Base-by-base conservation (phyloP, 1,139 yeast species). In the Sugiyamaella sp. region DNA sequence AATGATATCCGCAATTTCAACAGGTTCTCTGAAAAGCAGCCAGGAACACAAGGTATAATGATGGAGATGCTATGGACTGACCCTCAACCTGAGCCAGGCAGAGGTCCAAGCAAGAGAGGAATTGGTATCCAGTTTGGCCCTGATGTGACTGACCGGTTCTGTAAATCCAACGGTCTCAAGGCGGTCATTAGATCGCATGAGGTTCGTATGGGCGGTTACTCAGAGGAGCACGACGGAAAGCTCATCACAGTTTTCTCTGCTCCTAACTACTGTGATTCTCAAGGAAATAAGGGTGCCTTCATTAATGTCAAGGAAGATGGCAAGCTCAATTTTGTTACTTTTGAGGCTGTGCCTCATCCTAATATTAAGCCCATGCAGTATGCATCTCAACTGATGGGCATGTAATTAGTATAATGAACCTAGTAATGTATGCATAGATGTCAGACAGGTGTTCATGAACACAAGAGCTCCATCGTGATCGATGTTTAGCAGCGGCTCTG, bases 11-110 rank as follows among this genome's bases (percentile, higher is more conserved):
- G 86, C 63, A 76, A 80, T 37, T 76, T 86, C 59, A 83, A 90
- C 67, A 75, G 97, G 60, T 81, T 84, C 69, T 61, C 63, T 14
- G 80, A 83, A 49, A 78, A 82, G 24, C 97, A 90, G 72, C 97
- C 97, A 17, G 95, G 96, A 44, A 80, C 85, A 62, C 90, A 86
- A 55, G 99, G 99, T 8, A 75, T 89, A 46, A 95, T 95, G 70
- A 93, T 91, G 97, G 99, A 93, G 67, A 78, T 95, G 69, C 76
- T 93, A 57, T 93, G 99, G 99, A 89, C 98, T 0, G 99, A 93
- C 69, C 99, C 99, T 1, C 97, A 90, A 69, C 76, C 77, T 0
- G 76, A 72, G 9, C 74, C 80, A 16, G 99, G 99, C 12, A 79
- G 96, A 48, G 82, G 90, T 1, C 89, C 95, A 3, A 87, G 96